A percentile compares a stretch with the other conserved stretches of the same genome.
phyloP scores from a whole-genome alignment of 768 basidiomycete species.

The Leucosporidium creatinivorum region DNA sequence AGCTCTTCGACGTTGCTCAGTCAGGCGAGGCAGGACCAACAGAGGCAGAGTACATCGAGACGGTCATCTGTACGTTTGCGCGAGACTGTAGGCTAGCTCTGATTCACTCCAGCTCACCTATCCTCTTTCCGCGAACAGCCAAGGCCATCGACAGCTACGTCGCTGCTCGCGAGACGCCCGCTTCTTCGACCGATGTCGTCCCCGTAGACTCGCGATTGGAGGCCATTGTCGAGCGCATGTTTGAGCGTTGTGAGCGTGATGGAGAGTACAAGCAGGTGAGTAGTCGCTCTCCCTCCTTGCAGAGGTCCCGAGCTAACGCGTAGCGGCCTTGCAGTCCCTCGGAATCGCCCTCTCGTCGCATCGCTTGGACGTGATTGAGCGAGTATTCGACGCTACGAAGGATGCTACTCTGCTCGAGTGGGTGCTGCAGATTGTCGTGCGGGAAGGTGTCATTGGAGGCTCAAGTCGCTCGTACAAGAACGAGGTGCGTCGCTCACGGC shows the following conservation, averaged over 20 bases:
- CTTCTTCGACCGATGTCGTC: constrained; percentile 44
- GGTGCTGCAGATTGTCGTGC: constrained; percentile 83
- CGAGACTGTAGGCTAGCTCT: not conserved
- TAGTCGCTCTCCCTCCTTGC: not conserved
- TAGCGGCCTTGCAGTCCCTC: constrained; percentile 58
- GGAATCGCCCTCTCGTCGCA: constrained; percentile 90
- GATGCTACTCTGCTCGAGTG: constrained; percentile 79
- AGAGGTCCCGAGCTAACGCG: constrained; percentile 5
- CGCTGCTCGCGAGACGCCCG: constrained; percentile 47
- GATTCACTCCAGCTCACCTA: not conserved
- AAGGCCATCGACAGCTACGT: constrained; percentile 95
- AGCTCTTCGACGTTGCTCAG: constrained; percentile 59
- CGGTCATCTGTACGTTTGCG: constrained; percentile 73
- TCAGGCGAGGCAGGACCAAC: constrained; percentile 48
- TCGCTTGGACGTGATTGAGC: constrained; percentile 75
- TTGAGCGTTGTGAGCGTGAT: constrained; percentile 73
- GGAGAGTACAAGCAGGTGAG: constrained; percentile 82
- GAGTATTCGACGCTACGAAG: constrained; percentile 62
- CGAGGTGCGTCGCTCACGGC: constrained; percentile 41
- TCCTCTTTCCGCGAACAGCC: constrained; percentile 49
- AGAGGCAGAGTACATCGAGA: constrained; percentile 83
- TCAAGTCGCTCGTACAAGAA: constrained; percentile 39
- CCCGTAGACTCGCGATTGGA: constrained; percentile 74
- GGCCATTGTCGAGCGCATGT: constrained; percentile 80
- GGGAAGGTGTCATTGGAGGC: constrained; percentile 66